These are phyloP conservation scores for Backusella macrospora DNA, from an alignment of 192 early-diverging fungal genomes.

Conservation along the genomic window DNA sequence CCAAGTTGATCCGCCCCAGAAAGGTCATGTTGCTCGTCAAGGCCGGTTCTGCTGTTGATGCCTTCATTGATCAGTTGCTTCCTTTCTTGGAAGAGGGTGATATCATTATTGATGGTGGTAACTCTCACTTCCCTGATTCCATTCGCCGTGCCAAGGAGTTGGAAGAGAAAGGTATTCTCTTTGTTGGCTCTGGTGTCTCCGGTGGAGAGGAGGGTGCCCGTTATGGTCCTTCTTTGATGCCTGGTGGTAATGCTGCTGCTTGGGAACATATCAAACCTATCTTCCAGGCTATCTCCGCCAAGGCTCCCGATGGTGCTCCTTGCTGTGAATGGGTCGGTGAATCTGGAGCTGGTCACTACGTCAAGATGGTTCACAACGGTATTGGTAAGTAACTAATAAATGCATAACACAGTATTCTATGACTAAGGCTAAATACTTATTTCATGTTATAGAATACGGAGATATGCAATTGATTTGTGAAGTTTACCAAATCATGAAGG, in stretches of 20 bases:
- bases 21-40: constrained; percentile 99
- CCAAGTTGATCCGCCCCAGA: constrained; percentile 92
- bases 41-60: constrained; percentile 92
- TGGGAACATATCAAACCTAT: constrained; percentile 95
- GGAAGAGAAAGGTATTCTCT: constrained; percentile 88
- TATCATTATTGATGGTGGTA: constrained; percentile 98
- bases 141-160: constrained; percentile 89
- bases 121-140: constrained; percentile 98
- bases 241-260: constrained; percentile 90
- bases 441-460: constrained; percentile 72
- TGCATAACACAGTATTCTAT: neutral
- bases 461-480: constrained; percentile 99
- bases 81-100: constrained; percentile 89
- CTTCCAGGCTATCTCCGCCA: constrained; percentile 95
- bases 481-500: constrained; percentile 92
- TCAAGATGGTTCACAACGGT: constrained; percentile 99
- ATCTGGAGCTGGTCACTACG: constrained; percentile 96
- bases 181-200: constrained; percentile 97
- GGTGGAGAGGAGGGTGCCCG: constrained; percentile 99
- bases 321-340: constrained; percentile 99
- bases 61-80: constrained; percentile 90
- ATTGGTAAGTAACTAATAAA: constrained; percentile 60
- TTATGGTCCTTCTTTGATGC: constrained; percentile 96
- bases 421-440: neutral
- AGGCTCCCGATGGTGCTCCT: constrained; percentile 82